phyloP scores from a whole-genome alignment of 2,329 filamentous ascomycete genomes.

The Phyllosticta citribraziliensis region DNA sequence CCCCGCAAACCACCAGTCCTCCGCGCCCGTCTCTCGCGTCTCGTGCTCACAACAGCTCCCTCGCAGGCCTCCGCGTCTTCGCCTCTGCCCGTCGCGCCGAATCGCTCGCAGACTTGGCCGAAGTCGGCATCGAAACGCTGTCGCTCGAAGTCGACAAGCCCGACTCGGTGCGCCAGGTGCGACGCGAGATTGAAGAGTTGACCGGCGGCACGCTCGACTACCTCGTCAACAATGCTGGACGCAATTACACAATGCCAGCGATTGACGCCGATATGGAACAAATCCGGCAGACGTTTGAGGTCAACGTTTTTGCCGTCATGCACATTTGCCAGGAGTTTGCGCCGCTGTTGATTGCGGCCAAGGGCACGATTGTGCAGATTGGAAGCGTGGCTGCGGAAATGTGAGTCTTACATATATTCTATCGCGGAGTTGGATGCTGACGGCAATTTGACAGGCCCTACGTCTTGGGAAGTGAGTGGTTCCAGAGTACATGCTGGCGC shows the following conservation, averaged over 20 bases:
- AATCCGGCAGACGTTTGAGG: conserved; percentile 39
- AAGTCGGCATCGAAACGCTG: conserved; percentile 45
- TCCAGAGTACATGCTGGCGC: neutral
- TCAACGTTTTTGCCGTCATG: conserved; percentile 50
- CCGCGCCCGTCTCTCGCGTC: neutral
- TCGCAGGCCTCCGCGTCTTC: conserved; percentile 44
- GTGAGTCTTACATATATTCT: conserved; percentile 8
- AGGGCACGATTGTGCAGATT: conserved; percentile 37
- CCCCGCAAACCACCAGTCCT: neutral
- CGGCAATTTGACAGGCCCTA: conserved; percentile 20
- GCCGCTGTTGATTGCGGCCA: conserved; percentile 40
- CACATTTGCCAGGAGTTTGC: conserved; percentile 47
- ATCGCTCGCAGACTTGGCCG: conserved; percentile 39
- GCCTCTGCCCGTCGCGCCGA: conserved; percentile 46
- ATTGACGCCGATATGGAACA: conserved; percentile 44
- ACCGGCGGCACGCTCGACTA: conserved; percentile 44
- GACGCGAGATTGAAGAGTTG: conserved; percentile 35
- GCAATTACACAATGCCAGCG: conserved; percentile 49
- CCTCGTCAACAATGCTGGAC: conserved; percentile 49
- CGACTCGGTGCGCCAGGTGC: conserved; percentile 40
- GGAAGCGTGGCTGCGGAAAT: conserved; percentile 36
- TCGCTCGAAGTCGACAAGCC: conserved; percentile 43
- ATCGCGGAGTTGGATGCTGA: neutral
- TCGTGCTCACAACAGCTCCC: conserved; percentile 1
- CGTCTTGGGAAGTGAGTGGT: conserved; percentile 38